Conservation (phyloP, 2,329 filamentous ascomycete genomes). For the Ophiocordyceps sinensis region DNA sequence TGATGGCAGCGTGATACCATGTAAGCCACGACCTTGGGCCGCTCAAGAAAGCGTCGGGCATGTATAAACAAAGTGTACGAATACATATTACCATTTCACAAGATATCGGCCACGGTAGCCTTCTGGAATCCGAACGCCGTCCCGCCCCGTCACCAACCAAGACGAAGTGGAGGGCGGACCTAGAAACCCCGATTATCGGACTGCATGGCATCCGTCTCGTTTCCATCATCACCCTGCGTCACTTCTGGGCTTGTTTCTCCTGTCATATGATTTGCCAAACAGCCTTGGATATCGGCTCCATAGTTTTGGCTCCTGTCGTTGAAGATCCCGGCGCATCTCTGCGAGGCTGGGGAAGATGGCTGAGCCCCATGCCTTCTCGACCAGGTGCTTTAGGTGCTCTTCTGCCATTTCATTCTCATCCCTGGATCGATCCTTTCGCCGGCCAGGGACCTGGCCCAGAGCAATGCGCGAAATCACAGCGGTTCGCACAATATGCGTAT, state of each 20-base stretch:
- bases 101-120: no score
- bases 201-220: no score
- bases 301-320: constrained; percentile 14
- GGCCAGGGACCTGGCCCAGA: constrained; percentile 13
- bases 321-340: constrained; percentile 12
- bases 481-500: constrained; percentile 15
- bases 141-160: no score
- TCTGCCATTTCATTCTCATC: constrained; percentile 16
- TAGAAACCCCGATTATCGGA: no score
- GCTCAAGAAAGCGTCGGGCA: constrained; percentile 3
- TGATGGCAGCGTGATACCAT: constrained; percentile 4
- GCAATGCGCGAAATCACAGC: constrained; percentile 15
- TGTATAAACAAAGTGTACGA: constrained; percentile 11
- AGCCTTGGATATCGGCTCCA: constrained; percentile 15
- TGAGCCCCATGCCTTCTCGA: constrained; percentile 20
- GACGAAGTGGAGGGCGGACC: no score
- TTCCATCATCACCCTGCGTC: no score
- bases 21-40: no score
- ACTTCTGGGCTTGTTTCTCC: no score
- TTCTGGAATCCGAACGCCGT: no score
- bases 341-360: constrained; percentile 12
- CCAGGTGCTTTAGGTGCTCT: constrained; percentile 14
- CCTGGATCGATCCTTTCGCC: constrained; percentile 12
- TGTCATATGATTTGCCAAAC: constrained; percentile 13
- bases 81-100: background rate